A percentile compares a stretch with the other conserved stretches of the same genome.
Conservation (phyloP, 2,329 filamentous ascomycete genomes). For the Microdochium trichocladiopsis region DNA sequence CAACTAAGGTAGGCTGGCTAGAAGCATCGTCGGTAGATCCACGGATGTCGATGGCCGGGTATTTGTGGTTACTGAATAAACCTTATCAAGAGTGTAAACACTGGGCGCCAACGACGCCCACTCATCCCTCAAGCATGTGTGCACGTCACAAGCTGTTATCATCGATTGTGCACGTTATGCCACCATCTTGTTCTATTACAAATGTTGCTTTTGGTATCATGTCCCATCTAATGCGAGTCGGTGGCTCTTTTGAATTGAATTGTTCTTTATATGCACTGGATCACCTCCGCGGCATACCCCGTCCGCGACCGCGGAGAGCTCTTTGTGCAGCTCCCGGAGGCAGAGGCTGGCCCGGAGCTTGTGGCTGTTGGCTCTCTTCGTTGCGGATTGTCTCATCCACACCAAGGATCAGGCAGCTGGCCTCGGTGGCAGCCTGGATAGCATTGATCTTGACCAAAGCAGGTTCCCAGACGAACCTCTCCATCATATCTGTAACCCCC, state of each 20-base stretch:
- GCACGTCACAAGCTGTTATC: too few species aligned
- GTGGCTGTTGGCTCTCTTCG: constrained; percentile 81
- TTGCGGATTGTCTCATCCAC: constrained; percentile 99
- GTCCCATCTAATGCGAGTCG: background rate
- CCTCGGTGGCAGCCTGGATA: constrained; percentile 91
- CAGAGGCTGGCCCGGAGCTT: constrained; percentile 69
- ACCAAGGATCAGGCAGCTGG: constrained; percentile 87
- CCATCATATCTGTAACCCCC: constrained; percentile 90
- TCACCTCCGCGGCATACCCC: constrained; percentile 81
- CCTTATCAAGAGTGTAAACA: too few species aligned
- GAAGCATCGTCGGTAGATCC: too few species aligned
- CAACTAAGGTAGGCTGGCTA: too few species aligned
- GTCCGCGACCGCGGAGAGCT: constrained; percentile 74
- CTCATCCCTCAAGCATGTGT: too few species aligned
- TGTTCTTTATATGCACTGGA: background rate
- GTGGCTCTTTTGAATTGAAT: background rate
- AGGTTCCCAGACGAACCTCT: constrained; percentile 95
- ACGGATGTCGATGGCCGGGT: too few species aligned
- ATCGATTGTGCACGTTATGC: too few species aligned
- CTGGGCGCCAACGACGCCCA: too few species aligned
- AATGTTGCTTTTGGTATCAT: constrained; percentile 3
- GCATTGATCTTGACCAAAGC: constrained; percentile 95
- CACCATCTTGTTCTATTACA: background rate
- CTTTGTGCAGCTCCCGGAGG: constrained; percentile 82
- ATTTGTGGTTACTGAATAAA: background rate